Evolutionary conservation across 768 basidiomycete species (phyloP).

Genomic region (Pleurotus tuber-regium): DNA sequence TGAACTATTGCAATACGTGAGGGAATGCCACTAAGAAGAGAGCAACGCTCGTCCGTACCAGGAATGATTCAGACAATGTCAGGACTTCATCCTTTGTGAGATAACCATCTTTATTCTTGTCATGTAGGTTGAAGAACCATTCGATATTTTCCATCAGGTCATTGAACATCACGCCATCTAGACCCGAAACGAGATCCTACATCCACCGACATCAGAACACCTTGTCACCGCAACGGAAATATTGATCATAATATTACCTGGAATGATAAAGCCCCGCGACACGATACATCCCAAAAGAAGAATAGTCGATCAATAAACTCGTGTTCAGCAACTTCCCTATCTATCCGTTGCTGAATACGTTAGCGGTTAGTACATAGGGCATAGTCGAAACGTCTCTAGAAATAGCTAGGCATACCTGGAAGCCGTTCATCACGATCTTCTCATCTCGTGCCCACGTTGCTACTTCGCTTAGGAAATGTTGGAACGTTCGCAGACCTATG

Average conservation of each 20-base stretch:
- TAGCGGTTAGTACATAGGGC: conserved; percentile 6
- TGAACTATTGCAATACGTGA: conserved; percentile 59
- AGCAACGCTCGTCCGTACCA: conserved; percentile 49
- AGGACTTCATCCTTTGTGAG: conserved; percentile 96
- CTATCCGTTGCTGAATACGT: conserved; percentile 71
- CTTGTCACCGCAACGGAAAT: too few relatives aligned
- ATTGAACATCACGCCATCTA: conserved; percentile 92
- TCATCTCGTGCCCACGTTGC: conserved; percentile 96
- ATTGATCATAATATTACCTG: too few relatives aligned
- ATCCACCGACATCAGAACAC: conserved; percentile 1
- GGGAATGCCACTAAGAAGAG: conserved; percentile 9
- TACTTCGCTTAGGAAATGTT: conserved; percentile 86
- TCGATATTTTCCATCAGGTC: conserved; percentile 98
- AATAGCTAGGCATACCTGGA: too few relatives aligned
- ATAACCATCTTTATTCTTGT: conserved; percentile 94
- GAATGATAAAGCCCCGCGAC: conserved; percentile 82
- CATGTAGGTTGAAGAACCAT: conserved; percentile 97
- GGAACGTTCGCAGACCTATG: conserved; percentile 83
- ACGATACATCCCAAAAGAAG: conserved; percentile 89
- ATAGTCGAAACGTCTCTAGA: conserved; percentile 9
- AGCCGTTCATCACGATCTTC: conserved; percentile 88
- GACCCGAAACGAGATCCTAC: conserved; percentile 85
- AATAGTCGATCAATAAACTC: conserved; percentile 93
- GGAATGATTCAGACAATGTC: conserved; percentile 89
- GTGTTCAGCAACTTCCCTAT: conserved; percentile 91